Evolutionary conservation across 768 basidiomycete genomes (phyloP), one percentile per base, ranked within the genome.

Genomic region (Kwoniella bestiolae): DNA sequence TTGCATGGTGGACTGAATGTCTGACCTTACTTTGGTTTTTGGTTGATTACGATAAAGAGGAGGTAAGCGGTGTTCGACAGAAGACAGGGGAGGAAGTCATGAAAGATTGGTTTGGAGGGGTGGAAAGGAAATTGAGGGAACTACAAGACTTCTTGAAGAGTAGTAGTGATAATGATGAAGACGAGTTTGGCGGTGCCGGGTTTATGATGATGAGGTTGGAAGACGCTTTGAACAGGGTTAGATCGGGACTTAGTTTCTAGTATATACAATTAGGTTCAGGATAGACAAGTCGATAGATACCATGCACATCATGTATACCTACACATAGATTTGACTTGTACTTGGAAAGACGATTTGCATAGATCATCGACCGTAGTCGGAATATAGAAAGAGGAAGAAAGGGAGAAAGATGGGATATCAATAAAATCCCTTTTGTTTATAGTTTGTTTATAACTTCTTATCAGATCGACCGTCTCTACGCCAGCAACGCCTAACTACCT

Each of bases 1-100:
- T 63, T 6, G 25, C 34, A 9, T 67, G 68, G 68, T 70, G 68
- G 58, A 67, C 59, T 4, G 71, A 73, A 34, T 34, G 35, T 16
- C 26, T 46, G 7, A 47, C 50, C 29, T 45, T 67, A 5, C 26
- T 69, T 14, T 63, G 71, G 68, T 58, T 73, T 23, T n/a, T 56
- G 21, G 38, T 53, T 11, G 35, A 35, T 29, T 38, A 23, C 11
- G 49, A 55, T 18, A 23, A 25, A 25, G 44, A 46, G 2, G 32
- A 51, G 25, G 5, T 49, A 16, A 60, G 32, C 5, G 26, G 18
- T 12, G 46, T 49, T 35, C 63, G 45, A 34, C 12, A 12, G 18
- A 66, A 45, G 26, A 16, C 11, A 4, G 32, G 61, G 34, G 18
- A 52, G 53, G 41, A 63, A 7, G 58, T 34, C 1, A 41, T 56